Conservation (phyloP, 441 rosid genomes). For the Erysimum pusillum region DNA sequence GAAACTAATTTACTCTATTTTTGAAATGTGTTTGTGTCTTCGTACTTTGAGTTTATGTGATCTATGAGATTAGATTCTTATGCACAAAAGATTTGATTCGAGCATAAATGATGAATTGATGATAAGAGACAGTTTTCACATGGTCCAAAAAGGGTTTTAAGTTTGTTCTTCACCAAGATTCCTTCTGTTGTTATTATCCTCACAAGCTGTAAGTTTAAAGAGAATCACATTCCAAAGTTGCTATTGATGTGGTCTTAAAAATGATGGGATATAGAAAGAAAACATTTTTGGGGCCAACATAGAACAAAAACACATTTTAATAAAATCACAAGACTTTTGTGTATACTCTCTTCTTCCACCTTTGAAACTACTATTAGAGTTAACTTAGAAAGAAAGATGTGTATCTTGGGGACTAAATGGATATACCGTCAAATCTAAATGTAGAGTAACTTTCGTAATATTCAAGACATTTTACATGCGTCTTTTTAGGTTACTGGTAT, state of each 20-base stretch:
- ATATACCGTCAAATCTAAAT: neutral
- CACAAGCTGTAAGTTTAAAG: conserved; percentile 38
- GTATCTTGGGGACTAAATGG: neutral
- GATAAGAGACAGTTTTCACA: conserved; percentile 39
- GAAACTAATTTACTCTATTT: conserved; percentile 9
- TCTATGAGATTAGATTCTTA: neutral
- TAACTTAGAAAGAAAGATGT: neutral
- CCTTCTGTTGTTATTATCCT: conserved; percentile 29
- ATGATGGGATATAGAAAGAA: neutral
- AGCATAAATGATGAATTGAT: conserved; percentile 21
- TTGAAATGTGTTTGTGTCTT: conserved; percentile 21
- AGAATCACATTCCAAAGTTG: conserved; percentile 47
- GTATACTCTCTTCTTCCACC: conserved; percentile 10
- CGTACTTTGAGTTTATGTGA: conserved; percentile 9
- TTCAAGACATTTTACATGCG: neutral
- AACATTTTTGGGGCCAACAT: conserved; percentile 4
- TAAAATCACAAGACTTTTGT: conserved; percentile 4
- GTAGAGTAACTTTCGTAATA: neutral
- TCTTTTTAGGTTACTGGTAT: neutral
- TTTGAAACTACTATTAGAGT: conserved; percentile 7
- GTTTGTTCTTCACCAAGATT: conserved; percentile 41
- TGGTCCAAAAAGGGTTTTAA: conserved; percentile 32
- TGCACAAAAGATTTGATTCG: conserved; percentile 24
- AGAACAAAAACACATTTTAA: neutral
- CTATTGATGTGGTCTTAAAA: neutral